These are phyloP conservation scores for Aureobasidium sp. DNA, from an alignment of 2,329 filamentous ascomycete genomes.

Conservation along the genomic window DNA sequence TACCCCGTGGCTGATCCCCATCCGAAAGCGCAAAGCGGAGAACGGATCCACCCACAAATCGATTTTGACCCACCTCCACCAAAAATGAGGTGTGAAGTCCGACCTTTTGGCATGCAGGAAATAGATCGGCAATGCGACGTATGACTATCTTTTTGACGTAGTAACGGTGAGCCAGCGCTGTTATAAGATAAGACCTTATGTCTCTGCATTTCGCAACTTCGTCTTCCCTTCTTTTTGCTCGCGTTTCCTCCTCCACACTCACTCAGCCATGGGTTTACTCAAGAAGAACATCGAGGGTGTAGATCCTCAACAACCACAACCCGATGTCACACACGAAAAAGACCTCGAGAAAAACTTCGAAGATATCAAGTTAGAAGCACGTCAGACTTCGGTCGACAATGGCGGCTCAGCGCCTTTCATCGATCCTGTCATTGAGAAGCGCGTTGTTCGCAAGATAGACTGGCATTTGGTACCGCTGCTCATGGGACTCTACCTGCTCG, in stretches of 20 bases:
- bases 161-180: not conserved
- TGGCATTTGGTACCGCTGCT: slow-evolving; percentile 26
- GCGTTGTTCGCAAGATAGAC: slow-evolving; percentile 29
- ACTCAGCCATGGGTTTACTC: not conserved
- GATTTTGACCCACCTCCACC: not conserved
- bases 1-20: not conserved
- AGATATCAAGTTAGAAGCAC: not conserved
- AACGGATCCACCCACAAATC: not conserved
- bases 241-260: not conserved
- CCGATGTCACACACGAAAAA: not conserved
- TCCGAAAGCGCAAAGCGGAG: not conserved
- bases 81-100: not conserved
- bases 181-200: not conserved
- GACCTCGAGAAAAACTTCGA: slow-evolving; percentile 9
- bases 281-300: not conserved
- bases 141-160: not conserved
- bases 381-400: slow-evolving; percentile 10
- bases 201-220: not conserved
- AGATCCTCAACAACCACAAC: not conserved
- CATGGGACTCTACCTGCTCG: slow-evolving; percentile 27
- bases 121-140: not conserved
- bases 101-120: not conserved
- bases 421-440: slow-evolving; percentile 16
- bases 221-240: not conserved
- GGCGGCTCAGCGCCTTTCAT: not conserved